phyloP scores from a whole-genome alignment of 352 stramenopile species.

The Pythium insidiosum region DNA sequence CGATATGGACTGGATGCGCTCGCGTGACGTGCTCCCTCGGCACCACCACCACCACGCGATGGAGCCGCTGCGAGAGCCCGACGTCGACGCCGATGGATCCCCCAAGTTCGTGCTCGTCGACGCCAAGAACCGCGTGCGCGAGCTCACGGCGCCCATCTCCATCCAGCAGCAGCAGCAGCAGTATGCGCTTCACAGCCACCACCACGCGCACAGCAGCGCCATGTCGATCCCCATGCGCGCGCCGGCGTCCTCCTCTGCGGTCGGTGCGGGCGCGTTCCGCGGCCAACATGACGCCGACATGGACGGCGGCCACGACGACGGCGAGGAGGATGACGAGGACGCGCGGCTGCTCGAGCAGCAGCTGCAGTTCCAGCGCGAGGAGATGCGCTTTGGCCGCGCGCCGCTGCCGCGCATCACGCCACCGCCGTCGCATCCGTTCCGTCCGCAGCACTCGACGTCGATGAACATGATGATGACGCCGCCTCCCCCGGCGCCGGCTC shows the following conservation, averaged over 20 bases:
- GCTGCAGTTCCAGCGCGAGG: conserved; percentile 61
- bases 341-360: conserved; percentile 66
- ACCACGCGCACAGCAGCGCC: conserved; percentile 1
- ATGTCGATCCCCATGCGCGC: conserved; percentile 3
- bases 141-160: conserved; percentile 26
- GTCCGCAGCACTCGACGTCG: neutral
- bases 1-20: conserved; percentile 17
- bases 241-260: neutral
- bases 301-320: conserved; percentile 5
- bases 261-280: conserved; percentile 1
- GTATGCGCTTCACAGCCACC: conserved; percentile 1
- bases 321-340: conserved; percentile 39
- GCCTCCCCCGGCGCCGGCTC: neutral
- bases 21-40: conserved; percentile 3
- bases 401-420: conserved; percentile 30
- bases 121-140: conserved; percentile 62
- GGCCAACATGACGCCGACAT: conserved; percentile 4
- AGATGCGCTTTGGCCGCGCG: conserved; percentile 70
- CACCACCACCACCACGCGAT: neutral
- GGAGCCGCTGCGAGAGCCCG: conserved; percentile 8
- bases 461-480: neutral
- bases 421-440: conserved; percentile 20
- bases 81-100: conserved; percentile 15
- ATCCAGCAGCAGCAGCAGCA: neutral
- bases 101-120: conserved; percentile 68